A percentile compares a stretch with the other conserved stretches of the same genome.
These are phyloP conservation scores for Colletotrichum paranaense DNA, from an alignment of 2,329 filamentous ascomycete species.

Conservation along the genomic window DNA sequence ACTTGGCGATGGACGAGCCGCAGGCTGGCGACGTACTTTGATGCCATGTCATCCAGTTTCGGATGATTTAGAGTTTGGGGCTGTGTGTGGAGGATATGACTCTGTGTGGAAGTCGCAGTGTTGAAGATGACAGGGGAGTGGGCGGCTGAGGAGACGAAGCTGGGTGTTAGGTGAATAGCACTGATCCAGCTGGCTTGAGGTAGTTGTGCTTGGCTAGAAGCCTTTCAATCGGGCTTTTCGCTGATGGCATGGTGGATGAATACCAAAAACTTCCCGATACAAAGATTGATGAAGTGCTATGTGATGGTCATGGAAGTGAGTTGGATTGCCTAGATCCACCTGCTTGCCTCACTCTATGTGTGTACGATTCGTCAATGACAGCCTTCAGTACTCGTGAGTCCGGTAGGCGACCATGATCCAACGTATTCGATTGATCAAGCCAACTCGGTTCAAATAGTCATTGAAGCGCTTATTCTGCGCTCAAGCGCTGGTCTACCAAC, in stretches of 20 bases:
- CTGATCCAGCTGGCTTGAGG: background rate
- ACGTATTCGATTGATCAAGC: background rate
- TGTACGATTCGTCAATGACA: no score
- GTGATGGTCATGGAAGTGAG: background rate
- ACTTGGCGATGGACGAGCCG: slow-evolving; percentile 21
- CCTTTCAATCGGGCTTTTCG: background rate
- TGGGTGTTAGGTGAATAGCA: background rate
- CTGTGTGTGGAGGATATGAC: background rate
- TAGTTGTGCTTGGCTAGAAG: background rate
- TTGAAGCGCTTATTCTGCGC: no score
- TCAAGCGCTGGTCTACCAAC: background rate
- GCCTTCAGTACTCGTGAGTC: background rate
- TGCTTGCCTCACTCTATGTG: no score
- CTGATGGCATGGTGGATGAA: background rate
- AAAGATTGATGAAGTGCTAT: background rate
- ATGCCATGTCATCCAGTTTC: background rate
- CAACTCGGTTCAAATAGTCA: background rate
- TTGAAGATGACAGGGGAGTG: background rate
- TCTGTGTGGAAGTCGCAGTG: background rate
- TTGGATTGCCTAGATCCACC: background rate
- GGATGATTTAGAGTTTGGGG: slow-evolving; percentile 20
- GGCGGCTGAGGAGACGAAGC: background rate
- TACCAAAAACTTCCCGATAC: background rate
- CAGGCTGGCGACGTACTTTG: slow-evolving; percentile 22
- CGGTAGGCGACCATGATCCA: background rate